phyloP scores from a whole-genome alignment of 225 moss, liverwort and hornwort species.

The Polytrichum formosum region DNA sequence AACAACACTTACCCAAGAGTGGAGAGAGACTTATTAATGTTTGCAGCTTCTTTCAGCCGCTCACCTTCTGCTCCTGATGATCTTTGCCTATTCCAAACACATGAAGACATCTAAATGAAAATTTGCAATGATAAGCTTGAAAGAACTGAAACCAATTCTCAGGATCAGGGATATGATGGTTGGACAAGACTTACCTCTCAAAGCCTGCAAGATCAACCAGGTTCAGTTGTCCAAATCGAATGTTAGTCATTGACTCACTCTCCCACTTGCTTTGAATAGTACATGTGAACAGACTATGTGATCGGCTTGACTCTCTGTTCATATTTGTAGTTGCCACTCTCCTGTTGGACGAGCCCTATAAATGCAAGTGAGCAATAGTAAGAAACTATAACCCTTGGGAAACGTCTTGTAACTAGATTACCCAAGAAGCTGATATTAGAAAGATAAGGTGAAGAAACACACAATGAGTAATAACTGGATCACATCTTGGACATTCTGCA shows the following conservation, averaged over 20 bases:
- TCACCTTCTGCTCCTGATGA: slow-evolving; percentile 95
- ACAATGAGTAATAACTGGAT: slow-evolving; percentile 89
- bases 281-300: slow-evolving; percentile 96
- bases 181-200: slow-evolving; percentile 56
- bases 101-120: not conserved
- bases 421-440: not conserved
- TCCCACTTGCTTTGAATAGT: slow-evolving; percentile 99
- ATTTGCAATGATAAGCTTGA: not conserved
- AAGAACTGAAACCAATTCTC: not conserved
- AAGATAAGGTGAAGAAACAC: not conserved
- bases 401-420: not conserved
- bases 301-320: slow-evolving; percentile 98
- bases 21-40: slow-evolving; percentile 94
- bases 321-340: slow-evolving; percentile 94
- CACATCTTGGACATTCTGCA: slow-evolving; percentile 84
- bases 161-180: not conserved
- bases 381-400: not conserved
- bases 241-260: slow-evolving; percentile 80
- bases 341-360: slow-evolving; percentile 83
- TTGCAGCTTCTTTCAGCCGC: slow-evolving; percentile 95
- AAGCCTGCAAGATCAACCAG: slow-evolving; percentile 95
- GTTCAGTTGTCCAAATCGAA: slow-evolving; percentile 80
- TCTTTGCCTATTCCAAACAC: slow-evolving; percentile 57
- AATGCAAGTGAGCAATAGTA: not conserved
- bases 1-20: slow-evolving; percentile 67